Percentiles rank a stretch among this genome's conserved stretches.
These are phyloP conservation scores for Fusarium sp. DNA, from an alignment of 2,329 filamentous ascomycete genomes.

Conservation along the genomic window DNA sequence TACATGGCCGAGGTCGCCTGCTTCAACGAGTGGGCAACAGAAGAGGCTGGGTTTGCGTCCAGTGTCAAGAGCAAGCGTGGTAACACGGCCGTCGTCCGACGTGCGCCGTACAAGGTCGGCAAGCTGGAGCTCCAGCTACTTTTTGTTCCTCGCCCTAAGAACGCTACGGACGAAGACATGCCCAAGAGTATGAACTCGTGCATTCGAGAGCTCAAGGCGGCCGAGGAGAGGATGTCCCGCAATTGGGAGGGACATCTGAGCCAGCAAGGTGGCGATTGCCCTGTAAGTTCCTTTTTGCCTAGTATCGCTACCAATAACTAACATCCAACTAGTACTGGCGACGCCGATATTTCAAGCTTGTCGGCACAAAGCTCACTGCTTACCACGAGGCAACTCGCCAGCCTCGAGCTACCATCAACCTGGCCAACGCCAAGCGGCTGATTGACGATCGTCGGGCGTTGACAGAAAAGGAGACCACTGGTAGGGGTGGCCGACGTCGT, in stretches of 20 bases:
- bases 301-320: slow-evolving; percentile 49
- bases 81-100: slow-evolving; percentile 76
- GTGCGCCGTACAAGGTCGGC: slow-evolving; percentile 95
- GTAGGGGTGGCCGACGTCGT: slow-evolving; percentile 82
- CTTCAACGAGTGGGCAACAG: slow-evolving; percentile 98
- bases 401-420: slow-evolving; percentile 95
- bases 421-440: slow-evolving; percentile 90
- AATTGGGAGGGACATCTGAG: slow-evolving; percentile 91
- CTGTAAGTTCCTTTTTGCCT: slow-evolving; percentile 71
- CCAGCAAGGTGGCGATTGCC: slow-evolving; percentile 97
- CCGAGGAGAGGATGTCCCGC: slow-evolving; percentile 82
- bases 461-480: slow-evolving; percentile 84
- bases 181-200: slow-evolving; percentile 99
- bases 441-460: slow-evolving; percentile 92
- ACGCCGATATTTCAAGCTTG: slow-evolving; percentile 94
- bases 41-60: slow-evolving; percentile 81
- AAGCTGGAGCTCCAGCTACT: slow-evolving; percentile 94
- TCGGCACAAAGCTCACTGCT: slow-evolving; percentile 90
- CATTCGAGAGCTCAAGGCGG: slow-evolving; percentile 91
- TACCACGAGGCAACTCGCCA: slow-evolving; percentile 97
- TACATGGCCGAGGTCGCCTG: slow-evolving; percentile 90
- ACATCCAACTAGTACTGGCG: slow-evolving; percentile 85
- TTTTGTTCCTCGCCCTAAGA: slow-evolving; percentile 93
- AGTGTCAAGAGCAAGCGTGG: slow-evolving; percentile 96
- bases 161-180: slow-evolving; percentile 92